Evolutionary conservation across 192 early-diverging fungal species (phyloP).

Genomic region (Backusella westeae): DNA sequence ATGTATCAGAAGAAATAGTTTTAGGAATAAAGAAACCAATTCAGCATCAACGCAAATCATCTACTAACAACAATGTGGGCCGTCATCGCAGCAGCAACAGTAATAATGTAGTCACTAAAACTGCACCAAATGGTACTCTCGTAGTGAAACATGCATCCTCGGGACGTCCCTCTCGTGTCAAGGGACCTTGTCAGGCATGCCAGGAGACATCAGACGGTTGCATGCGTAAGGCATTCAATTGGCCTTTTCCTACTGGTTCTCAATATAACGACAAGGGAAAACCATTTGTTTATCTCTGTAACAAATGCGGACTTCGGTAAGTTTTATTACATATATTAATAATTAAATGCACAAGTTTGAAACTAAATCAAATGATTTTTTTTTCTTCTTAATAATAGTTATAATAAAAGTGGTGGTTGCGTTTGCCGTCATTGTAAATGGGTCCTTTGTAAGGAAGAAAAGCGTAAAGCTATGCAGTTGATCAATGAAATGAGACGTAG

Average conservation of each 20-base stretch:
- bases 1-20: background rate
- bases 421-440: conserved; percentile 37
- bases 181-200: conserved; percentile 40
- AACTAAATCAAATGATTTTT: conserved; percentile 16
- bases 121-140: background rate
- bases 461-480: conserved; percentile 35
- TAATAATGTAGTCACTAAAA: background rate
- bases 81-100: background rate
- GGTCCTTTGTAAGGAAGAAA: conserved; percentile 45
- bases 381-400: conserved; percentile 31
- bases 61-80: background rate
- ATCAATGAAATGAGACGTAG: conserved; percentile 34
- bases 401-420: conserved; percentile 36
- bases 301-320: conserved; percentile 44
- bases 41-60: background rate
- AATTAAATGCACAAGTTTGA: background rate
- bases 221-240: conserved; percentile 42
- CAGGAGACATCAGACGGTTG: conserved; percentile 35
- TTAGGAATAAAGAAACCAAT: background rate
- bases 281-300: conserved; percentile 40
- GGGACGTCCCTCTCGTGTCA: conserved; percentile 23
- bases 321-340: background rate
- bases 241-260: conserved; percentile 30
- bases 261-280: conserved; percentile 35
- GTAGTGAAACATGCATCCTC: conserved; percentile 23